Evolutionary conservation across 2,329 filamentous ascomycete species (phyloP), one percentile per base, ranked within the genome.

Genomic region (Dactylellina sp.): DNA sequence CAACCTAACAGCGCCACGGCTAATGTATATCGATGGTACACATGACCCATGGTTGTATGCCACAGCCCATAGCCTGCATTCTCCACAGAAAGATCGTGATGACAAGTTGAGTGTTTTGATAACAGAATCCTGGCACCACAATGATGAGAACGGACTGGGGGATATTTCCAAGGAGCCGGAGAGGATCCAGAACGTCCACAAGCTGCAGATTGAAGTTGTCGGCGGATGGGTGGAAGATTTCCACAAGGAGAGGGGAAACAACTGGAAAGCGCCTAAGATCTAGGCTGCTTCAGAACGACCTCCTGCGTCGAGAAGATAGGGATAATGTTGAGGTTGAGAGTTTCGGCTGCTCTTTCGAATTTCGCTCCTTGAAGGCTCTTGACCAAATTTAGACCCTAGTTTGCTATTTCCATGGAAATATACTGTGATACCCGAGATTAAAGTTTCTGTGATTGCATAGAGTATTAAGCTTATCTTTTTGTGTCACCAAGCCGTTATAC

Each of bases 11-110:
- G 93, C 92, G 79, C 86, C 89, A 0, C 89, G 92, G 1, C 85
- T 96, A 0, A 92, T 92, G 1, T 85, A 91, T 52, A 83, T 96
- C 40, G 91, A 93, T 75, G 92, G 92, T 25, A 86, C 91, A 75
- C 86, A 87, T 64, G 92, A 96, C 79, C 91, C 92, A 0, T 96
- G 92, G 92, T 86, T 89, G 16, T 87, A 88, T 0, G 90, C 90
- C 0, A 90, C 89, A 0, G 87, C 90, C 0, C 88, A 94, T 55
- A 89, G 88, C 0, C 91, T 91, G 0, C 91, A 89, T 75, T 66
- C 61, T 2, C 70, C 70, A 7, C 70, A 74, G 40, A 65, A 74
- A 16, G 53, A 74, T 16, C 16, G 55, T 50, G 25, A 39, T 20
- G 55, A 62, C 20, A 37, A 49, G 2, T 47, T 74, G 18, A 74